Evolutionary conservation across 352 stramenopile species (phyloP), one percentile per base, ranked within the genome.

Genomic region (Phytophthora palmivora): DNA sequence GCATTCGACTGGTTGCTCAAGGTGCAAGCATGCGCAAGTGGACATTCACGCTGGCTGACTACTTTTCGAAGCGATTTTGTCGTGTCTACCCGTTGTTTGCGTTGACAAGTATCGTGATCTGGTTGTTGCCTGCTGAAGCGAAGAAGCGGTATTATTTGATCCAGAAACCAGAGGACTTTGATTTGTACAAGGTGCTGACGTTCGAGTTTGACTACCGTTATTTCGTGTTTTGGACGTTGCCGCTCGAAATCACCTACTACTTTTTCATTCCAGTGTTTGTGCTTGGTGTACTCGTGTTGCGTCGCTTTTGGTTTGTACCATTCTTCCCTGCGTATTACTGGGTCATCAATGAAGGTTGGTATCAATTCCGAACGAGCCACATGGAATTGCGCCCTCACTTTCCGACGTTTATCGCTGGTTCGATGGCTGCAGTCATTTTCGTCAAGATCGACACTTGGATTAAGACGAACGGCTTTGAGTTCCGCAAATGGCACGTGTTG

Each of bases 31-130:
- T 53, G n/a, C 30, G 39, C 5, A 43, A 61, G 22, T 76, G 67
- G 67, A n/a, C 11, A 6, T 62, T 72, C 28, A 72, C 47, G 8
- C 48, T 79, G 15, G 11, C 26, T 11, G 76, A 86, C 62, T 86
- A 86, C 42, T 76, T 80, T 37, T 72, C 47, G 21, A 84, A 82
- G 28, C 66, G 76, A 0, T 81, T 88, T 48, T 78, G 81, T 22
- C 66, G 76, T 42, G 78, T 88, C 3, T 86, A 88, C 34, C 79
- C 79, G 46, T 60, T 88, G 2, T 88, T 88, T 24, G 59, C 60
- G 11, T 54, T 74, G 10, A 64, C 71, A 11, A 74, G 70, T 9
- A 19, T 69, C 41, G 52, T 77, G 16, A 39, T 82, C 16, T 72
- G 57, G 48, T 5, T 61, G 39, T 28, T 68, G 8, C 58, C 63